Evolutionary conservation across 208 protist genomes (phyloP), one percentile per base, ranked within the genome.

Genomic region (Crithidia thermophila): DNA sequence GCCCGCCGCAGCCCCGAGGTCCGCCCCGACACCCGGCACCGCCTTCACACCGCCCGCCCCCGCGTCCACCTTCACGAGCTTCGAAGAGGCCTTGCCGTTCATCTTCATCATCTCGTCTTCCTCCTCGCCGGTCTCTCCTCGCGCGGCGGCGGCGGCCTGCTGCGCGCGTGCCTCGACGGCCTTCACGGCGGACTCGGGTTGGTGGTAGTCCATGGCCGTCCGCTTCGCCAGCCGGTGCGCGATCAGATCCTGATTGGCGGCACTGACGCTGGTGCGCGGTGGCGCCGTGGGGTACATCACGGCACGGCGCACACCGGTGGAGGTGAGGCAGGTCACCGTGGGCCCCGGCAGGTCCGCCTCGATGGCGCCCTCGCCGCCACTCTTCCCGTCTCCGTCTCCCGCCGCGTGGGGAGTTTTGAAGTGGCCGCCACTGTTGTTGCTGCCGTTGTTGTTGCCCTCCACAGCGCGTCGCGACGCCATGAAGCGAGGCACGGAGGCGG

Each of bases 131-230:
- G 52, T 57, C 20, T 55, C 42, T 14, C 37, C 62, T 6, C 25
- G 31, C 4, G 42, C 58, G 14, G 65, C 58, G 7, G 31, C 63
- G 14, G 65, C 67, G n/a, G 66, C 77, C 47, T 60, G 40, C 46
- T 51, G 39, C 21, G 45, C 52, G 33, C 63, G 72, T 36, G 69
- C 76, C 36, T 63, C 58, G 30, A 63, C 64, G 34, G 72, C 63
- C 50, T 79, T 56, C 4, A 21, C 75, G 20, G 76, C 68, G 21
- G 70, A 56, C 45, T 72, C 75, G 10, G 84, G 85, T 59, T 90
- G 82, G 52, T 91, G 90, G 70, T 95, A 95, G 64, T 91, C 79
- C 49, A 95, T 88, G 8, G 77, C 37, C 20, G 75, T 65, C 13
- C 90, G 78, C 37, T 79, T 73, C 2, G 82, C 81, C 47, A 95